A percentile compares a stretch with the other conserved stretches of the same genome.
phyloP scores from a whole-genome alignment of 768 basidiomycete genomes.

The Amanita pallidorosea region DNA sequence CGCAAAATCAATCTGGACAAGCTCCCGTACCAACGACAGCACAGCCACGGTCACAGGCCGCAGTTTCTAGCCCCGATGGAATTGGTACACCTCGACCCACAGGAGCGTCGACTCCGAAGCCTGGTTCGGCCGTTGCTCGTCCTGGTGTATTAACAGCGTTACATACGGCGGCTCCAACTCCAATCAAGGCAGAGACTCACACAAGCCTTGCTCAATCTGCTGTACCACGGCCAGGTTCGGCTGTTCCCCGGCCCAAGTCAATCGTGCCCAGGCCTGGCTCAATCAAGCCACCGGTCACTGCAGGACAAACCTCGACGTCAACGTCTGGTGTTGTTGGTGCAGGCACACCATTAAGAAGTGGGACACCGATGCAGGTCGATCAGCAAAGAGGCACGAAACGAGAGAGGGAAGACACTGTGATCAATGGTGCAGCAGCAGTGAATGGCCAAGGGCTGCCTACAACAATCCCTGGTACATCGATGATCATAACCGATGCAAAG shows the following conservation, averaged over 20 bases:
- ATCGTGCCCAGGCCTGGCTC: conserved; percentile 21
- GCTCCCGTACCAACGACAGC: conserved; percentile 21
- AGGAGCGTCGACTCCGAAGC: conserved; percentile 18
- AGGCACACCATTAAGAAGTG: conserved; percentile 16
- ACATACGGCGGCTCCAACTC: conserved; percentile 11
- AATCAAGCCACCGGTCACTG: conserved; percentile 9
- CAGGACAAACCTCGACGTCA: conserved; percentile 10
- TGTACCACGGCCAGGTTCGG: conserved; percentile 16
- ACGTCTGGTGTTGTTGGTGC: conserved; percentile 4
- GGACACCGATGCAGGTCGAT: conserved; percentile 22
- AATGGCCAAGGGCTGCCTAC: conserved; percentile 15
- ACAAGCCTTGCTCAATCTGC: conserved; percentile 13
- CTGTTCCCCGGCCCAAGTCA: conserved; percentile 16
- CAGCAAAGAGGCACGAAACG: conserved; percentile 29
- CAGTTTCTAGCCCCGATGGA: conserved; percentile 5
- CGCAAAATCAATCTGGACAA: conserved; percentile 5
- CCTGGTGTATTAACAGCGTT: conserved; percentile 11
- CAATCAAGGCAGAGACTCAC: conserved; percentile 10
- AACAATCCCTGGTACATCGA: conserved; percentile 14
- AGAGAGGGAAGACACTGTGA: conserved; percentile 25
- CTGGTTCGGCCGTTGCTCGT: conserved; percentile 14
- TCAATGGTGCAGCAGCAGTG: conserved; percentile 18
- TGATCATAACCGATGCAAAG: conserved; percentile 36
- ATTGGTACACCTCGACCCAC: conserved; percentile 10
- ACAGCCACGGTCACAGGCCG: conserved; percentile 14